Percentiles rank a stretch among this genome's conserved stretches.
Conservation (phyloP, 2,329 filamentous ascomycete genomes). For the Penicillium sclerotiorum region DNA sequence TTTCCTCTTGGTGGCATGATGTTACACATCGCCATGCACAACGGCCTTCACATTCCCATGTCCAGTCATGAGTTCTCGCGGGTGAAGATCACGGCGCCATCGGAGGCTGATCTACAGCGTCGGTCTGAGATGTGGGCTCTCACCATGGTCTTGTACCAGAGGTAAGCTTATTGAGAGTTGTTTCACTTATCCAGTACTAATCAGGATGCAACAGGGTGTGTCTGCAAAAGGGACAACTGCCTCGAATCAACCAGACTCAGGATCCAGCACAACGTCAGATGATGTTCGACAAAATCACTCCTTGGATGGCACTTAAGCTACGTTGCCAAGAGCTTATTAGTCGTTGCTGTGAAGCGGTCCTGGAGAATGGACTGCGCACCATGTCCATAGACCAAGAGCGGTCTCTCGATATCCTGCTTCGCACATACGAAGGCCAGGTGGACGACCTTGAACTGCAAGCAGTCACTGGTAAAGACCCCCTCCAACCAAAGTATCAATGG, state of each 20-base stretch:
- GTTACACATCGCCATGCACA: constrained; percentile 48
- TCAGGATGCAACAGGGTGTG: constrained; percentile 32
- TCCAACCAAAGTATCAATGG: too few species aligned
- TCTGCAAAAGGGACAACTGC: constrained; percentile 41
- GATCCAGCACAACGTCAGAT: constrained; percentile 38
- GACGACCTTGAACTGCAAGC: constrained; percentile 40
- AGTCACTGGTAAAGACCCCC: constrained; percentile 30
- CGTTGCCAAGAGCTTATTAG: constrained; percentile 41
- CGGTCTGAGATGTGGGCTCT: constrained; percentile 46
- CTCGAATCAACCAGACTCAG: constrained; percentile 38
- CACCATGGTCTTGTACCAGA: constrained; percentile 43
- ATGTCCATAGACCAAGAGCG: constrained; percentile 44
- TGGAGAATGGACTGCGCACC: constrained; percentile 42
- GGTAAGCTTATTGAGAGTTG: constrained; percentile 27
- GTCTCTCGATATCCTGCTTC: constrained; percentile 39
- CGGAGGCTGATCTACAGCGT: constrained; percentile 39
- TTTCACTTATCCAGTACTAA: background rate
- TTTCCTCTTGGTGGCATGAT: constrained; percentile 42
- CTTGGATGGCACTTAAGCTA: constrained; percentile 39
- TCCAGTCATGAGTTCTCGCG: constrained; percentile 47
- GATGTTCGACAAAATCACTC: constrained; percentile 37
- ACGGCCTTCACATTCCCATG: constrained; percentile 46
- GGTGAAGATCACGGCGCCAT: constrained; percentile 32
- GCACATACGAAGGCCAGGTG: constrained; percentile 39
- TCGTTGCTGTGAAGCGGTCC: constrained; percentile 38